Base-by-base conservation (phyloP, 1,139 yeast species). In the Hansenula lynferdii region DNA sequence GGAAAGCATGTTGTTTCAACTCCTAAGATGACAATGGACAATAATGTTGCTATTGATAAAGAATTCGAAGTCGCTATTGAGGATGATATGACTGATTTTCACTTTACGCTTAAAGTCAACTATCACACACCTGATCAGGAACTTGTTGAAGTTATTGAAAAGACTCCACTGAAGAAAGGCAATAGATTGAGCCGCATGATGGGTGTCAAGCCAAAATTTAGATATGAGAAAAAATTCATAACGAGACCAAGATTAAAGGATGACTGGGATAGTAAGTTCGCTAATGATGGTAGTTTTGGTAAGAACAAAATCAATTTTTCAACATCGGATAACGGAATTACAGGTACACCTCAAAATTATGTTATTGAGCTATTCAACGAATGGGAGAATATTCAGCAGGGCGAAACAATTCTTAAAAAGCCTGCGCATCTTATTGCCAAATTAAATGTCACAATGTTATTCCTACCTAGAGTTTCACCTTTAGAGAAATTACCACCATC, bases 251-350 rank as follows among this genome's bases (percentile, higher is more conserved):
- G 66, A 2, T 65, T 62, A 2, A 53, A 60, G 23, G 92, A 83
- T 59, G 59, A 69, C 3, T 76, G 89, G 79, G 69, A 67, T 25
- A 58, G 64, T 33, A 65, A 73, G 42, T 69, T 84, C 46, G 95
- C 96, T 3, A 69, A 68, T 36, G 97, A 90, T 62, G 97, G 97
- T 1, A 84, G 96, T 10, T 87, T 85, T 66, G 96, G 86, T 3
- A 72, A 90, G 49, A 75, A 86, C 43, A 78, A 80, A 49, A 67
- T 90, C 40, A 75, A 74, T 35, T 74, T 89, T 47, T 71, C 74
- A 31, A 79, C 31, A 45, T 75, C 75, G 50, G 80, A 79, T 51
- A 61, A 67, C 20, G 69, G 69, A 31, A 65, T 82, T 24, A 74
- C 72, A 16, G 84, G 85, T 21, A 62, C 64, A 38, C 69, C 78